Conservation (phyloP, 352 stramenopile species). For the Thalassiosira oceanica region DNA sequence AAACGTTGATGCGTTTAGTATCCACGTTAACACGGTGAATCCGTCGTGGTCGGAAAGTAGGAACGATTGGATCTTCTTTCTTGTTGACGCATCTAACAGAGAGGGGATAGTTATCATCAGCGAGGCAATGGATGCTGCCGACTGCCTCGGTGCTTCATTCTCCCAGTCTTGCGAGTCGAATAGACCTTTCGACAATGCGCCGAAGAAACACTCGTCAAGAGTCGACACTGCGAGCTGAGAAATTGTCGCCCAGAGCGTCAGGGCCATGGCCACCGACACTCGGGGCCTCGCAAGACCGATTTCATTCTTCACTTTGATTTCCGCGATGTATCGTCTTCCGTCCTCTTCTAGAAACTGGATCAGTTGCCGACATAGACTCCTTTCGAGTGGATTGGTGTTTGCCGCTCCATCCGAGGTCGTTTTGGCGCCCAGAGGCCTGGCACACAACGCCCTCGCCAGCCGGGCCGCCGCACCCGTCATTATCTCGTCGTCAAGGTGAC, state of each 20-base stretch:
- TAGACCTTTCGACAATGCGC: slow-evolving; percentile 28
- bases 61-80: slow-evolving; percentile 34
- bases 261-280: slow-evolving; percentile 30
- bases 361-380: slow-evolving; percentile 47
- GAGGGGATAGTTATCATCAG: slow-evolving; percentile 29
- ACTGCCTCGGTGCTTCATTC: slow-evolving; percentile 29
- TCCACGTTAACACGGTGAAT: no score
- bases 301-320: slow-evolving; percentile 10
- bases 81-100: slow-evolving; percentile 42
- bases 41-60: no score
- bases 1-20: no score
- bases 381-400: slow-evolving; percentile 10
- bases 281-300: slow-evolving; percentile 20
- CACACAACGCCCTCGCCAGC: slow-evolving; percentile 41
- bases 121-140: slow-evolving; percentile 26
- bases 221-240: slow-evolving; percentile 24
- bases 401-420: slow-evolving; percentile 7
- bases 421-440: slow-evolving; percentile 9
- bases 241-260: slow-evolving; percentile 49
- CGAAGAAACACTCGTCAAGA: slow-evolving; percentile 21
- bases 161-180: slow-evolving; percentile 5
- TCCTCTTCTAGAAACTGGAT: slow-evolving; percentile 46
- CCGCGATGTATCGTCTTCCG: slow-evolving; percentile 14
- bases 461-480: slow-evolving; percentile 49
- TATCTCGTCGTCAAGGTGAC: slow-evolving; percentile 22